Conservation (phyloP, 2,329 filamentous ascomycete species). For the Hymenoscyphus linearis region DNA sequence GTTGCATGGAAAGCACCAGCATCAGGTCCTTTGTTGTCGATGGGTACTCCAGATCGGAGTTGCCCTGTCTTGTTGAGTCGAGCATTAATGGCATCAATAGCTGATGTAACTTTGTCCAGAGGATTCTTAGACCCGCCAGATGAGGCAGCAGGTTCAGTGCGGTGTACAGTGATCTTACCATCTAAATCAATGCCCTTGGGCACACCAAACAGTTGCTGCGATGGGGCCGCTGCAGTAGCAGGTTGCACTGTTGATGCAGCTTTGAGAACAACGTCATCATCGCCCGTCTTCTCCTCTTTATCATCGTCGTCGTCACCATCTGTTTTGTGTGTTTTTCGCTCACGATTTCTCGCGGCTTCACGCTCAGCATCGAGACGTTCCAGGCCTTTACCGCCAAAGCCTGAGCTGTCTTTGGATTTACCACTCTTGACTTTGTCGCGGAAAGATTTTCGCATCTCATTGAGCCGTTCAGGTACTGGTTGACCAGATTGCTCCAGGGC, state of each 20-base stretch:
- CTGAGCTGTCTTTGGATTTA: constrained; percentile 82
- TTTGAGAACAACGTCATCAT: constrained; percentile 66
- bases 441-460: constrained; percentile 66
- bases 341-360: constrained; percentile 77
- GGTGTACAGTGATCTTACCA: constrained; percentile 68
- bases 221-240: constrained; percentile 39
- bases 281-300: constrained; percentile 62
- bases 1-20: constrained; percentile 96
- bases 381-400: constrained; percentile 91
- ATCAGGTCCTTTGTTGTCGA: constrained; percentile 97
- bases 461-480: constrained; percentile 65
- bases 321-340: constrained; percentile 84
- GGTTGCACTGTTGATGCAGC: constrained; percentile 61
- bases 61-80: constrained; percentile 86
- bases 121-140: constrained; percentile 50
- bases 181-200: constrained; percentile 56
- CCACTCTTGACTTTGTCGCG: constrained; percentile 88
- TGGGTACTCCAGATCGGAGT: constrained; percentile 85
- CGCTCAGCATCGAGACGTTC: constrained; percentile 88
- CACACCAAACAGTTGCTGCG: constrained; percentile 37
- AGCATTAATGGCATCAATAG: constrained; percentile 84
- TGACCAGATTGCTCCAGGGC: constrained; percentile 82
- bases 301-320: constrained; percentile 79
- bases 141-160: constrained; percentile 52
- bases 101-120: constrained; percentile 82